phyloP scores from a whole-genome alignment of 768 basidiomycete genomes.

The Cantharellus anzutake region DNA sequence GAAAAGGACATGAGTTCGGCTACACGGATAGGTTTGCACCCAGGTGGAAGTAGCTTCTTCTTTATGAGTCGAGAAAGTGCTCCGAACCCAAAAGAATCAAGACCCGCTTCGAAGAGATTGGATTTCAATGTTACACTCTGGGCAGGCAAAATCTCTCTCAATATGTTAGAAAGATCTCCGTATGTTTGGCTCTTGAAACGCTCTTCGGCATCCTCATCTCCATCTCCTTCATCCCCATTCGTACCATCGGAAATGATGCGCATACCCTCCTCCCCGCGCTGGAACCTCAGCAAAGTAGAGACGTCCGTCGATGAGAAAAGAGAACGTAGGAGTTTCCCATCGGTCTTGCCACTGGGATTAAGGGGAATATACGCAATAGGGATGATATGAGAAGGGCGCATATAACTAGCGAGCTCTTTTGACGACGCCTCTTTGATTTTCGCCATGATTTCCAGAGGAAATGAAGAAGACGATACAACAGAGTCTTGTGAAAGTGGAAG shows the following conservation, averaged over 20 bases:
- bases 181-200: too few relatives aligned
- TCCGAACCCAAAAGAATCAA: conserved; percentile 17
- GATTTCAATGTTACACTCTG: background rate
- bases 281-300: too few relatives aligned
- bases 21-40: background rate
- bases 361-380: conserved; percentile 30
- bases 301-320: background rate
- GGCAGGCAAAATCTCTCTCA: too few relatives aligned
- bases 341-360: conserved; percentile 22
- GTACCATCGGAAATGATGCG: too few relatives aligned
- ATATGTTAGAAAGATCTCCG: too few relatives aligned
- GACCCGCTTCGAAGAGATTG: conserved; percentile 19
- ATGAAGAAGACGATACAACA: background rate
- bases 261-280: too few relatives aligned
- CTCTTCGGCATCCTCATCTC: too few relatives aligned
- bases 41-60: background rate
- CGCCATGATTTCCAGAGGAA: conserved; percentile 15
- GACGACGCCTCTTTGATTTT: conserved; percentile 19
- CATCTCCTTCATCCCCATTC: too few relatives aligned
- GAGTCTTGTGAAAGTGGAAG: background rate
- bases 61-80: conserved; percentile 10
- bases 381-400: conserved; percentile 32
- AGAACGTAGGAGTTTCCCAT: conserved; percentile 11
- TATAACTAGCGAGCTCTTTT: conserved; percentile 25
- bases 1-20: background rate